Evolutionary conservation across 2,329 filamentous ascomycete genomes (phyloP), one percentile per base, ranked within the genome.

Genomic region (Aspergillus calidoustus): DNA sequence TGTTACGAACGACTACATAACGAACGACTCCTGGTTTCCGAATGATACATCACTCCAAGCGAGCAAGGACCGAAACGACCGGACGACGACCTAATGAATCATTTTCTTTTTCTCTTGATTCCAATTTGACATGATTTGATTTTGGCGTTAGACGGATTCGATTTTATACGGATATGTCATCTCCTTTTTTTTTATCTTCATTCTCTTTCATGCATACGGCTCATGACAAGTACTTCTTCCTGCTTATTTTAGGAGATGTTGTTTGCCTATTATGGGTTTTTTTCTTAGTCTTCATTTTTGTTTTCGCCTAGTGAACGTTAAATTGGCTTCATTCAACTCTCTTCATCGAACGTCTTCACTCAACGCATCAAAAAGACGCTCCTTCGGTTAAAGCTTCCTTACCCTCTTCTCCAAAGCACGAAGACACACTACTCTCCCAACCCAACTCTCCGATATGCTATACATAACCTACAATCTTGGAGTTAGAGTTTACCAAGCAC

Each of bases 1-100:
- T 4, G 25, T 28, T 28, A 28, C 50, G 47, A 51, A 15, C 47
- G 34, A 49, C 23, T 50, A 59, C 49, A 43, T 44, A 57, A 55
- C 56, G 62, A 56, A 70, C 48, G 62, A 64, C 63, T 62, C 63
- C 64, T 48, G 64, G 68, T 63, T 60, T 44, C 25, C 25, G 25
- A 50, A 51, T 31, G 43, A 60, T 57, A 50, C 46, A 30, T 55
- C 51, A 56, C 34, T 13, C 15, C 34, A 4, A 15, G 34, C 34
- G 34, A 41, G 34, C 2, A 11, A 41, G 34, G 13, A 41, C 15
- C 57, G 60, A 53, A 57, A 67, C 52, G 64, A 66, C 52, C 57
- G 28, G 54, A 64, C 59, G 54, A 64, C 59, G 60, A 60, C 56
- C 47, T 52, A 47, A 63, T 60, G 30, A 61, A 53, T 38, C 34